phyloP scores from a whole-genome alignment of 2,329 filamentous ascomycete species.

The Phialophora tarda region DNA sequence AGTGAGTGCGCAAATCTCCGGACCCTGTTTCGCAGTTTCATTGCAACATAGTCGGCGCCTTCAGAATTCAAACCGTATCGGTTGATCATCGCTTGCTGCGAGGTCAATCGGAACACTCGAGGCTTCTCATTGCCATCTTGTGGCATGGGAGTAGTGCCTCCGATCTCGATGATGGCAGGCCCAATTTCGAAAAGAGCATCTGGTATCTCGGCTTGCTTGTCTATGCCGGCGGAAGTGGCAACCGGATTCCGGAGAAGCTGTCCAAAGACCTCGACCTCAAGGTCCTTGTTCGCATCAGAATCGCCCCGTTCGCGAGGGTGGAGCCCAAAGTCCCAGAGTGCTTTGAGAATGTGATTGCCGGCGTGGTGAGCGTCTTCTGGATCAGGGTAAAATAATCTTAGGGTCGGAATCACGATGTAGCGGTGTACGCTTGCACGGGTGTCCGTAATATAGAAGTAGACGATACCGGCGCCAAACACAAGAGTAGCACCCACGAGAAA shows the following conservation, averaged over 20 bases:
- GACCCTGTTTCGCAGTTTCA: constrained; percentile 76
- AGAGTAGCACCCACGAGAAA: constrained; percentile 61
- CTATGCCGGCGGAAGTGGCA: constrained; percentile 91
- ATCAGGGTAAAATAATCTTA: constrained; percentile 52
- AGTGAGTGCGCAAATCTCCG: constrained; percentile 74
- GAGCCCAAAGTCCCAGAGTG: constrained; percentile 73
- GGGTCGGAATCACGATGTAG: constrained; percentile 63
- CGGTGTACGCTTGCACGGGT: constrained; percentile 73
- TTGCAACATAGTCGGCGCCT: constrained; percentile 85
- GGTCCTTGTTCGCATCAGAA: constrained; percentile 58
- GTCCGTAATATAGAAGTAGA: constrained; percentile 75
- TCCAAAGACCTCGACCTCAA: constrained; percentile 74
- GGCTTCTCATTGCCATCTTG: constrained; percentile 88
- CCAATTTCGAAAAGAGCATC: constrained; percentile 84
- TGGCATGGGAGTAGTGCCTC: constrained; percentile 84
- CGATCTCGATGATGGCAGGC: constrained; percentile 86
- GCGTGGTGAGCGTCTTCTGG: constrained; percentile 87
- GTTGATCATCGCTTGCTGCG: constrained; percentile 88
- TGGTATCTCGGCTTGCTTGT: constrained; percentile 91
- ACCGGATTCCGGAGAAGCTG: constrained; percentile 81
- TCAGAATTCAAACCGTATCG: constrained; percentile 93
- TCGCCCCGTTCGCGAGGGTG: constrained; percentile 81
- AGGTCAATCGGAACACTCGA: constrained; percentile 83
- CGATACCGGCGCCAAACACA: constrained; percentile 53
- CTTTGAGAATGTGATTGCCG: constrained; percentile 73